phyloP scores from a whole-genome alignment of 208 protist genomes.

The Trypanosoma theileri region DNA sequence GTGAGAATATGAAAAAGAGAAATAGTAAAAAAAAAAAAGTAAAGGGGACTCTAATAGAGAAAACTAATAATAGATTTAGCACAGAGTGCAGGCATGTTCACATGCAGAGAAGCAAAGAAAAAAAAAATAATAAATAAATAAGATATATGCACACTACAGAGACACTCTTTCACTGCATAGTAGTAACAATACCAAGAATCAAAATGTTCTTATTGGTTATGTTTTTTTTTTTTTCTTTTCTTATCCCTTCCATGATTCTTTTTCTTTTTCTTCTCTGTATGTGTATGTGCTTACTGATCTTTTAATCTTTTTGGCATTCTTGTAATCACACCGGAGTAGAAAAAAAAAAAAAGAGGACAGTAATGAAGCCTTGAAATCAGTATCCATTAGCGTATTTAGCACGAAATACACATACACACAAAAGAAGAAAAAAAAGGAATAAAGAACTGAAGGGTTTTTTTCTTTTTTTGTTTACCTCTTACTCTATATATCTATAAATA shows the following conservation, averaged over 20 bases:
- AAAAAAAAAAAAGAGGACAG: too few species aligned
- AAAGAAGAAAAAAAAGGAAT: too few species aligned
- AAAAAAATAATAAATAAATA: not conserved
- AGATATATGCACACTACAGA: too few species aligned
- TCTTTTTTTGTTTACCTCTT: too few species aligned
- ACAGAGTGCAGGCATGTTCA: not conserved
- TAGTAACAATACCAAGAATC: not conserved
- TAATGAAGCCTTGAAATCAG: too few species aligned
- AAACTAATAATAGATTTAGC: not conserved
- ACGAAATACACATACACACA: too few species aligned
- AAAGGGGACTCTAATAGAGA: not conserved
- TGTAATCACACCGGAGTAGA: too few species aligned
- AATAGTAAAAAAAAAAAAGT: conserved; percentile 1
- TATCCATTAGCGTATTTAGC: too few species aligned
- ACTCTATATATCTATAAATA: too few species aligned
- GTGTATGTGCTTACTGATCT: not conserved
- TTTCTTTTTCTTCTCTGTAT: not conserved
- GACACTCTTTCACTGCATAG: too few species aligned
- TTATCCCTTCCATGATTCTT: not conserved
- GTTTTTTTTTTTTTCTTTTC: not conserved
- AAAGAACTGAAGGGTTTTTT: too few species aligned
- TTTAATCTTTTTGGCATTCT: too few species aligned
- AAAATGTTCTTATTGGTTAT: not conserved
- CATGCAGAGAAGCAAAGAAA: not conserved
- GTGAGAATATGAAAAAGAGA: not conserved